Evolutionary conservation across 108 stramenopile species (phyloP).

Genomic region (Cyclotella baltica): DNA sequence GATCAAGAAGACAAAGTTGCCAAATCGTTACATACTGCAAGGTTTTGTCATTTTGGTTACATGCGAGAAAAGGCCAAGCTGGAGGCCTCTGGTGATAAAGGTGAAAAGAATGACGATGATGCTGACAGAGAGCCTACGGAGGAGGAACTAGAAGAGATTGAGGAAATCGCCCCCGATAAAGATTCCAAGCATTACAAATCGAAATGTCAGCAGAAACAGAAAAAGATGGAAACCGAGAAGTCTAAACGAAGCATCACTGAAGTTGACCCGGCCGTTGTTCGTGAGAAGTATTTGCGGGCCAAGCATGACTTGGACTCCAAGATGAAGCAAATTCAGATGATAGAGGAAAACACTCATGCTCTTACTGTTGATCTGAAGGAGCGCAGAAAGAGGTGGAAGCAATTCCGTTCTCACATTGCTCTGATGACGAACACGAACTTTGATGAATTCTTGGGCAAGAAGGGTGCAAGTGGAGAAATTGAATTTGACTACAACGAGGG

Average conservation of each 20-base stretch:
- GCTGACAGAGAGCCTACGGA: conserved; percentile 57
- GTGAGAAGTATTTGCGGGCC: conserved; percentile 73
- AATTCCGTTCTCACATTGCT: conserved; percentile 70
- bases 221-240: conserved; percentile 70
- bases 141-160: conserved; percentile 77
- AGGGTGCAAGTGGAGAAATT: conserved; percentile 77
- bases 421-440: conserved; percentile 66
- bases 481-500: conserved; percentile 75
- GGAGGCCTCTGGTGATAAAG: background rate
- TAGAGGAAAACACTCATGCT: conserved; percentile 38
- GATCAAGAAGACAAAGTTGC: conserved; percentile 65
- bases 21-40: conserved; percentile 28
- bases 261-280: conserved; percentile 68
- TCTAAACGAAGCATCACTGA: conserved; percentile 62
- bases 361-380: conserved; percentile 59
- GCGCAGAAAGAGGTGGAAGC: conserved; percentile 62
- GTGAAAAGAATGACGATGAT: conserved; percentile 19
- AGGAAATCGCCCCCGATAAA: conserved; percentile 40
- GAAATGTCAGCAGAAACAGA: conserved; percentile 47
- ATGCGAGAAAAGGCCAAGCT: conserved; percentile 31
- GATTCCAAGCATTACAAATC: conserved; percentile 60
- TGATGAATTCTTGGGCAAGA: conserved; percentile 79
- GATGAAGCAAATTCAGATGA: conserved; percentile 60
- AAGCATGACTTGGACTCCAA: conserved; percentile 63
- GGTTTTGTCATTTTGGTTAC: conserved; percentile 26